Conservation (phyloP, 768 basidiomycete species). For the Phanerodontia chrysosporium region DNA sequence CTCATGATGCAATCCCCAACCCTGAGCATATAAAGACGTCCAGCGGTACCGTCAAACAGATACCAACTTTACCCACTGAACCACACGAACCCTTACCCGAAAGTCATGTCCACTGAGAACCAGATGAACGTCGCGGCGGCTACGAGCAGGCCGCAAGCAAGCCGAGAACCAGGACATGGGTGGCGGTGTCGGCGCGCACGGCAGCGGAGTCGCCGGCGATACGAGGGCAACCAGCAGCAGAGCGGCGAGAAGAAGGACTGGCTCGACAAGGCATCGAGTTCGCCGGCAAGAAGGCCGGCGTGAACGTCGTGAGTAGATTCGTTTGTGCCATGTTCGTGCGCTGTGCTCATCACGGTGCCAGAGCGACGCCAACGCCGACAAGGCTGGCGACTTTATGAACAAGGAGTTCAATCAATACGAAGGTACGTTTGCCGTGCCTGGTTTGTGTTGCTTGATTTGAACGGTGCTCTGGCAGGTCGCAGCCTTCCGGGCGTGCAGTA, state of each 20-base stretch:
- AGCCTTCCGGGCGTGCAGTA: slow-evolving; percentile 22
- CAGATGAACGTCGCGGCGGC: slow-evolving; percentile 13
- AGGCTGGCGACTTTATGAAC: slow-evolving; percentile 23
- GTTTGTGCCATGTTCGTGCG: not conserved
- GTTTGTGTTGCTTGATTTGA: no score
- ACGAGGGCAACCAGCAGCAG: slow-evolving; percentile 9
- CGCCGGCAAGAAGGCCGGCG: slow-evolving; percentile 21
- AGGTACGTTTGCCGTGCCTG: no score
- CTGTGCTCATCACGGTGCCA: not conserved
- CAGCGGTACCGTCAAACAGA: no score
- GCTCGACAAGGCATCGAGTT: slow-evolving; percentile 24
- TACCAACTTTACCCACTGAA: no score
- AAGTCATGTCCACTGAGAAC: slow-evolving; percentile 9
- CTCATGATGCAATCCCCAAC: slow-evolving; percentile 16
- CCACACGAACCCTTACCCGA: slow-evolving; percentile 13
- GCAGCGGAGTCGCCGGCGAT: slow-evolving; percentile 25
- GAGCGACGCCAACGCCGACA: slow-evolving; percentile 25
- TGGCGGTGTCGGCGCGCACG: slow-evolving; percentile 22
- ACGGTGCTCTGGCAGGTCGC: slow-evolving; percentile 13
- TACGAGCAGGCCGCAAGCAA: slow-evolving; percentile 20
- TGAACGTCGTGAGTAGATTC: slow-evolving; percentile 20
- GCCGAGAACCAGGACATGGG: slow-evolving; percentile 18
- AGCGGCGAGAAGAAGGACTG: slow-evolving; percentile 19
- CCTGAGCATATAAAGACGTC: slow-evolving; percentile 1
- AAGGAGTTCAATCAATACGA: slow-evolving; percentile 19